Evolutionary conservation across 164 flowering plant species (phyloP), one percentile per base, ranked within the genome.

Genomic region (Macadamia integrifolia): DNA sequence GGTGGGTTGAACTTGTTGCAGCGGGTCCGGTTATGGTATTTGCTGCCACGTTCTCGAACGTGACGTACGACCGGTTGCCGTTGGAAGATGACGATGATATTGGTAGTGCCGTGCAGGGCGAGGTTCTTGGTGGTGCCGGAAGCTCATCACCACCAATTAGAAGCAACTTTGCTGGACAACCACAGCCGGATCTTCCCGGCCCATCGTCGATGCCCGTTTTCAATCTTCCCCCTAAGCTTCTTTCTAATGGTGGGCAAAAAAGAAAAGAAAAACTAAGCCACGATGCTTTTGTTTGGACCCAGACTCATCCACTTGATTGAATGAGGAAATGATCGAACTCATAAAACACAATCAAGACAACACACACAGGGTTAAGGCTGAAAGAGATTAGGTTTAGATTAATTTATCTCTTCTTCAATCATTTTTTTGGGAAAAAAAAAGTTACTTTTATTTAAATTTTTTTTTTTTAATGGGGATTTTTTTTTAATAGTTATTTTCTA

Each of bases 11-110:
- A 55, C 86, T 90, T 6, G 75, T 83, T 0, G 96, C 96, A 0
- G 88, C 88, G 0, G 91, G 91, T 9, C 91, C 93, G 0, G 88
- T 90, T 10, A 88, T 90, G 84, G 80, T 90, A 42, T 79, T 90
- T 6, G 88, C 92, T 0, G 93, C 92, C 3, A 88, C 96, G 6
- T 90, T 90, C 59, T 78, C 87, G 0, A 90, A 84, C 60, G 92
- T 91, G 0, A 85, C 87, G 1, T 90, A 86, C 42, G 92, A 88
- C 71, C 77, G 87, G 65, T 66, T 90, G 67, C 92, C 92, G 3
- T 60, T 88, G 0, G 92, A 89, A 12, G 92, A 89, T 0, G 85
- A 74, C 0, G 75, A 62, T 8, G 76, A 77, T 28, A 77, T 61
- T 9, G 79, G 76, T 6, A 46, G 68, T 15, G 74, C 59, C 13